Conservation (phyloP, 2,329 filamentous ascomycete genomes). For the Alternaria sp. region DNA sequence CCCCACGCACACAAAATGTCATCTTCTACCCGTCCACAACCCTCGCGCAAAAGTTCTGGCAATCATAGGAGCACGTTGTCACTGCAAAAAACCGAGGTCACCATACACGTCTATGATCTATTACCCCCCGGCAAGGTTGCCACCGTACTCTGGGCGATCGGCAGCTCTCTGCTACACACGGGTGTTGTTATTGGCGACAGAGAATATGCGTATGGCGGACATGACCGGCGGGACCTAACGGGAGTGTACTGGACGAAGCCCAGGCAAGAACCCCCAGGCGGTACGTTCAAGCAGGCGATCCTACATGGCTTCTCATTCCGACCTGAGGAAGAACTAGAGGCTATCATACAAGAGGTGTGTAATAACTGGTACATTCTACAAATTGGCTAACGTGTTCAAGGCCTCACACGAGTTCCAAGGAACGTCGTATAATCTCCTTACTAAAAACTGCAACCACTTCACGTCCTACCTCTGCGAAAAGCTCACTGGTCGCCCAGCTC, state of each 20-base stretch:
- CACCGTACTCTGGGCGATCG: conserved; percentile 79
- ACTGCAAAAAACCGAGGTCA: conserved; percentile 74
- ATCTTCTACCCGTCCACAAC: conserved; percentile 43
- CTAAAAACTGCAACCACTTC: conserved; percentile 89
- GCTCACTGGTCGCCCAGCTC: conserved; percentile 74
- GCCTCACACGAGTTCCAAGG: conserved; percentile 78
- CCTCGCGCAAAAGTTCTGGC: conserved; percentile 54
- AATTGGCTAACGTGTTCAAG: conserved; percentile 35
- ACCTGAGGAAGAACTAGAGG: conserved; percentile 72
- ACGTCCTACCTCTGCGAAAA: conserved; percentile 77
- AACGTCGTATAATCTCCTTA: conserved; percentile 80
- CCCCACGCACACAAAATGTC: conserved; percentile 34
- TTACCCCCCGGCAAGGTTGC: conserved; percentile 78
- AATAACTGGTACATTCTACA: not conserved
- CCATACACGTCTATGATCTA: conserved; percentile 81
- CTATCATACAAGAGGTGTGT: conserved; percentile 66
- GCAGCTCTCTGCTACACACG: conserved; percentile 80
- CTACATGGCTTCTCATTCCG: conserved; percentile 81
- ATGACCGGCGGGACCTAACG: conserved; percentile 73
- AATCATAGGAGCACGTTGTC: conserved; percentile 72
- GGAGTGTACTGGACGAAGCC: conserved; percentile 86
- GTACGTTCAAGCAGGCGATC: conserved; percentile 77
- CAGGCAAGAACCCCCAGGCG: conserved; percentile 75
- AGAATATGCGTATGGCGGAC: conserved; percentile 87
- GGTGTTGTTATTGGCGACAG: conserved; percentile 81